Evolutionary conservation across 192 early-diverging fungal species (phyloP), one percentile per base, ranked within the genome.

Genomic region (Rhizophagus prolifer): DNA sequence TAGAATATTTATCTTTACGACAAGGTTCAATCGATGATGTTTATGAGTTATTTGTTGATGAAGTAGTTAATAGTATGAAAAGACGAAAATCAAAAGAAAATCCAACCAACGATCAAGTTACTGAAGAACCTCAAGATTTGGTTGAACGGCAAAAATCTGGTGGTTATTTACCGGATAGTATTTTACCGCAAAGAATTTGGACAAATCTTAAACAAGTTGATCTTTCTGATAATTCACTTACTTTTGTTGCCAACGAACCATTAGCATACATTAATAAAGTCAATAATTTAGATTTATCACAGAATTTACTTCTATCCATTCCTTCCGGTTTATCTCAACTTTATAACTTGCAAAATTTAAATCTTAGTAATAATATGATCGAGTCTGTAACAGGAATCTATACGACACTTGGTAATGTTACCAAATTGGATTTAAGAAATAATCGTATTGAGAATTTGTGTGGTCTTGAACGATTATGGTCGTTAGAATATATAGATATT

Each of bases 361-460:
- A 90, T 65, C 63, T 90, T 38, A 81, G 86, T 4, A 78, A 88
- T 79, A 90, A 90, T 60, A 88, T 90, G 88, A 83, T 90, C 14
- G 80, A 82, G 21, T 80, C 74, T 23, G 80, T 87, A 2, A 81
- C 80, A 8, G 78, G 81, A 10, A 86, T 90, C 46, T 81, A 88
- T 66, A 79, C 84, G 19, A 71, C 87, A 1, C 76, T 90, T 13
- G 84, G 87, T 16, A 90, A 88, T 76, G 80, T 90, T 46, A 80
- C 81, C 13, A 81, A 81, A 36, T 76, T 90, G 14, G 82, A 88
- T 70, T 44, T 90, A 44, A 67, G 83, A 70, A 82, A 85, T 9
- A 90, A 90, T 60, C 79, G 87, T 23, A 50, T 90, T 9, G 80
- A 81, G 10, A 80, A 81, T 60, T 59, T 90, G 28, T 86, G 82